phyloP scores from a whole-genome alignment of 2,329 filamentous ascomycete species.

The Daldinia sp. region DNA sequence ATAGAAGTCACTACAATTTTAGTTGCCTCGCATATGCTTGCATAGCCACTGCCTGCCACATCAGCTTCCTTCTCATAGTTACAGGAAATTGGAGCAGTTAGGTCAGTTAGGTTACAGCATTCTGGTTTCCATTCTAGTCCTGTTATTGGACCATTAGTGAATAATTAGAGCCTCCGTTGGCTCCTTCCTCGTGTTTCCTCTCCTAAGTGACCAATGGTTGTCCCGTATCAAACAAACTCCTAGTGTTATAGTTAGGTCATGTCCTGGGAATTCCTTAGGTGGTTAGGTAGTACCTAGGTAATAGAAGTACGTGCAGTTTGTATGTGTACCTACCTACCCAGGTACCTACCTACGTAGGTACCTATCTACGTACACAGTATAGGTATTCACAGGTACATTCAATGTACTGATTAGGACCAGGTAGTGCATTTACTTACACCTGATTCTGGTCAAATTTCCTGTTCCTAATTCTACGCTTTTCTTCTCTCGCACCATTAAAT shows the following conservation, averaged over 20 bases:
- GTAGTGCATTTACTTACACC: background rate
- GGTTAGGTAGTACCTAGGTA: background rate
- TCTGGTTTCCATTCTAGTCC: slow-evolving; percentile 13
- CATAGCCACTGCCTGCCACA: slow-evolving; percentile 35
- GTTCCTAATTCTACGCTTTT: slow-evolving; percentile 6
- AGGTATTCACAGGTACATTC: no score
- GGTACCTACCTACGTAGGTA: no score
- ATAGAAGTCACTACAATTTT: slow-evolving; percentile 9
- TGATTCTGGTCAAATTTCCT: background rate
- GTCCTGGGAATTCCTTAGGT: no score
- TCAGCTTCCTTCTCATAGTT: slow-evolving; percentile 35
- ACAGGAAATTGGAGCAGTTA: slow-evolving; percentile 31
- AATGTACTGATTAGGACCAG: background rate
- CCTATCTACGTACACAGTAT: no score
- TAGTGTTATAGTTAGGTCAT: no score
- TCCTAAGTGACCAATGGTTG: background rate
- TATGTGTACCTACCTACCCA: background rate
- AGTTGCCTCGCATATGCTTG: slow-evolving; percentile 3
- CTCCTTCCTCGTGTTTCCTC: slow-evolving; percentile 18
- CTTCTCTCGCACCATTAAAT: slow-evolving; percentile 15
- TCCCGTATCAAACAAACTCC: background rate
- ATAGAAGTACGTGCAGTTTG: background rate
- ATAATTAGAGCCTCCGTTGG: background rate
- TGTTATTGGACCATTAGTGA: slow-evolving; percentile 3
- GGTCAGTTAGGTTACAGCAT: slow-evolving; percentile 13